phyloP scores from a whole-genome alignment of 768 basidiomycete species.

The Auriscalpium orientale region DNA sequence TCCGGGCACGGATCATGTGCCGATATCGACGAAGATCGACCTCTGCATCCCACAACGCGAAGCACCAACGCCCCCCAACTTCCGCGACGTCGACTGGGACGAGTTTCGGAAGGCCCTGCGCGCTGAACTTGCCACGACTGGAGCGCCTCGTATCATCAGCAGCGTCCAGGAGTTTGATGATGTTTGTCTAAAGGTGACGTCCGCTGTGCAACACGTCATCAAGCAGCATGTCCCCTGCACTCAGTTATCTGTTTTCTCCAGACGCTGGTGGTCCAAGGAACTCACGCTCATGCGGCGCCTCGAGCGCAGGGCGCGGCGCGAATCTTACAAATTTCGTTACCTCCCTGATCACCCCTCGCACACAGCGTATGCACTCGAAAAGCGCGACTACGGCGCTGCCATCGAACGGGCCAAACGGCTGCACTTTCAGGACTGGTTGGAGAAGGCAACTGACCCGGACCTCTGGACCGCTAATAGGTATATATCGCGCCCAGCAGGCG shows the following conservation, averaged over 20 bases:
- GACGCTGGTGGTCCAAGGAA: slow-evolving; percentile 4
- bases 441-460: slow-evolving; percentile 2
- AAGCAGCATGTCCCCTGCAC: neutral
- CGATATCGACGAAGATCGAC: neutral
- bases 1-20: neutral
- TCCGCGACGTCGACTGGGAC: neutral
- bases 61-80: neutral
- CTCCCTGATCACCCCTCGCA: slow-evolving; percentile 1
- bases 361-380: neutral
- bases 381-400: slow-evolving; percentile 6
- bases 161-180: neutral
- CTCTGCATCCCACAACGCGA: neutral
- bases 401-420: slow-evolving; percentile 17
- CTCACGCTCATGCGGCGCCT: neutral
- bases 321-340: neutral
- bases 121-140: neutral
- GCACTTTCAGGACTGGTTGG: slow-evolving; percentile 20
- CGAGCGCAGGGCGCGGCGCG: neutral
- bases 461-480: slow-evolving; percentile 17
- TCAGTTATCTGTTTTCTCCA: neutral
- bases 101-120: neutral
- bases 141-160: neutral
- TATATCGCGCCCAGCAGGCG: neutral
- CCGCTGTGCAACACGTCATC: neutral
- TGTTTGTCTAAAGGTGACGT: neutral